Percentiles rank a stretch among this genome's conserved stretches.
Conservation (phyloP, 257 asterid genomes). For the Solanum ahanhuiri region DNA sequence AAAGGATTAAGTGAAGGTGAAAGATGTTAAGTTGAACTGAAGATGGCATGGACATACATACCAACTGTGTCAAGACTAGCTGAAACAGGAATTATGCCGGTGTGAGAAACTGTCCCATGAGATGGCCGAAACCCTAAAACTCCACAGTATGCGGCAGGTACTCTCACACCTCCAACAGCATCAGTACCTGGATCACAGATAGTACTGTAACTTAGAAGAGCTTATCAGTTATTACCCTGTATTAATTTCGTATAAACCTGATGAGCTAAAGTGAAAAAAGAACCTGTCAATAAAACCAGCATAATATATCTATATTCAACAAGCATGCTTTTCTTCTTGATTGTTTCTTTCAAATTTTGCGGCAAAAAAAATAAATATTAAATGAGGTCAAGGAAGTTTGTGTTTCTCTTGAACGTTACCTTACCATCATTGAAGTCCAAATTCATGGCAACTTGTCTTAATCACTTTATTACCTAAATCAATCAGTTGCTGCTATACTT, state of each 20-base stretch:
- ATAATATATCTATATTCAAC: not conserved
- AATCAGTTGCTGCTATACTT: not conserved
- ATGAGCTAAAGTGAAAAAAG: not conserved
- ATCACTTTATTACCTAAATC: not conserved
- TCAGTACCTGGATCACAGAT: conserved; percentile 56
- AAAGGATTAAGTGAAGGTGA: not conserved
- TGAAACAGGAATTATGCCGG: conserved; percentile 73
- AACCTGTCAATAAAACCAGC: not conserved
- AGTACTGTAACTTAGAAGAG: not conserved
- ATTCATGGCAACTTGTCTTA: not conserved
- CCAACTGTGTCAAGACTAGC: conserved; percentile 90
- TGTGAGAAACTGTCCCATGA: conserved; percentile 59
- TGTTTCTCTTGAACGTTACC: not conserved
- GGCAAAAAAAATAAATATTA: not conserved
- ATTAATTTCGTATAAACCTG: not conserved
- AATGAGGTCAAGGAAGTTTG: not conserved
- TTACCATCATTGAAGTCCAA: not conserved
- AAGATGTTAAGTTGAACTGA: not conserved
- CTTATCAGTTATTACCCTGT: not conserved
- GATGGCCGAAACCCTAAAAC: conserved; percentile 88
- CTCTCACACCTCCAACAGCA: conserved; percentile 90
- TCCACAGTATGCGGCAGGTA: conserved; percentile 95
- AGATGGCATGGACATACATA: conserved; percentile 20
- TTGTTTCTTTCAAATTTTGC: not conserved
- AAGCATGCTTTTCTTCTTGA: not conserved